phyloP scores from a whole-genome alignment of 257 asterid genomes.

The Primulina eburnea region DNA sequence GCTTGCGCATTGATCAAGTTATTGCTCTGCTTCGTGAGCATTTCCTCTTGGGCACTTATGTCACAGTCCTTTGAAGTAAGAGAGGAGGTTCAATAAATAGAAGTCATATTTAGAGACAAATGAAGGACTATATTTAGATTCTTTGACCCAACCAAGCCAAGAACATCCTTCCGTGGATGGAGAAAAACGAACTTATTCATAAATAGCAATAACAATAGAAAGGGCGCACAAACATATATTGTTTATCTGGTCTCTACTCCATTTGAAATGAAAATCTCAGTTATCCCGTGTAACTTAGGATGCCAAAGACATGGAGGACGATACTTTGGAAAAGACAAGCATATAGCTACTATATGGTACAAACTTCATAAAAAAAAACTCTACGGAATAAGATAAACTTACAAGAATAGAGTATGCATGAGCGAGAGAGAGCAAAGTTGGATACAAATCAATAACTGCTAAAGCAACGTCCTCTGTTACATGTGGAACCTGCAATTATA shows the following conservation, averaged over 20 bases:
- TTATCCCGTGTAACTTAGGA: too few relatives aligned
- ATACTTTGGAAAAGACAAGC: not conserved
- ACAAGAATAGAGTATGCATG: constrained; percentile 75
- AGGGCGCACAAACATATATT: not conserved
- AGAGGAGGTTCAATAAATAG: not conserved
- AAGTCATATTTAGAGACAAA: not conserved
- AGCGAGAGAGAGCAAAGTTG: constrained; percentile 82
- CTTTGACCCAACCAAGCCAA: not conserved
- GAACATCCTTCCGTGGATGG: not conserved
- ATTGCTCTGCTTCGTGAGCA: constrained; percentile 83
- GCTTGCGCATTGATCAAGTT: constrained; percentile 64
- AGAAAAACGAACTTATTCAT: not conserved
- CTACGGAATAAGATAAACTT: constrained; percentile 35
- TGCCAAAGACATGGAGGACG: too few relatives aligned
- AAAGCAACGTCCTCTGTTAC: constrained; percentile 91
- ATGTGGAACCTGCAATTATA: constrained; percentile 74
- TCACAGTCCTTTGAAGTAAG: constrained; percentile 58
- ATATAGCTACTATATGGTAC: not conserved
- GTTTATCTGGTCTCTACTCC: too few relatives aligned
- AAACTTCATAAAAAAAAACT: constrained; percentile 4
- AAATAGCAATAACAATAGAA: not conserved
- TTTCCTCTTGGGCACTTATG: constrained; percentile 69
- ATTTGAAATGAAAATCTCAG: too few relatives aligned
- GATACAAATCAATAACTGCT: constrained; percentile 82
- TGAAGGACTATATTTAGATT: not conserved